Base-by-base conservation (phyloP, 1,284 basidiomycete species). In the Acaromyces ingoldii region DNA sequence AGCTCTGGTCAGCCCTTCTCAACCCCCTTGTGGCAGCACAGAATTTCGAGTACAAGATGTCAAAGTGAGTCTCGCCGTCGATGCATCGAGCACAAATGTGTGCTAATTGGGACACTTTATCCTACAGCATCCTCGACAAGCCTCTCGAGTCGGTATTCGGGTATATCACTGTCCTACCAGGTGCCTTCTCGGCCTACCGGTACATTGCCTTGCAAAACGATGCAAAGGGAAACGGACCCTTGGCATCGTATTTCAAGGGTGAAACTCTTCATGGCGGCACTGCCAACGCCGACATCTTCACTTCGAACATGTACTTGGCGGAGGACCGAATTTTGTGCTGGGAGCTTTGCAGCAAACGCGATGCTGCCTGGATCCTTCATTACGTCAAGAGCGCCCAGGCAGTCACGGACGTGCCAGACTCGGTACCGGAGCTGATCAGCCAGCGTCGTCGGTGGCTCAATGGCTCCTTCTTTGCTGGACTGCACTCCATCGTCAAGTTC, bases 171-270 rank as follows among this genome's bases (percentile, higher is more conserved):
- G 90, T 95, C 31, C 76, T 95, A 41, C 91, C 91, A 2, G 91
- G 91, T 59, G 91, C 91, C 3, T 95, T 95, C 77, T 89, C 86
- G 52, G 91, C 91, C 1, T 76, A 71, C 48, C 62, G 73, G 51
- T 92, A 91, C 76, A 89, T 90, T 54, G 91, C 91, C 4, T 76
- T 96, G 51, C 87, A 90, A 76, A 93, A 96, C 70, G 89, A 93
- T 62, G 68, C 78, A 4, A 80, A 77, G 11, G 91, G 91, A 0
- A 84, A 91, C 63, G 91, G 90, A 0, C 92, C 92, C 0, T 72
- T 97, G 57, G 85, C 89, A 62, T 89, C 92, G 74, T 97, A 96
- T 78, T 97, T 97, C 80, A 78, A 91, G 37, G 91, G 92, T 22
- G 81, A 91, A 85, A 76, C 85, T 89, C 85, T 65, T 63, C 53